Percentiles rank a stretch among this genome's conserved stretches.
phyloP scores from a whole-genome alignment of 768 basidiomycete genomes.

The Leccinum longicurvipes region DNA sequence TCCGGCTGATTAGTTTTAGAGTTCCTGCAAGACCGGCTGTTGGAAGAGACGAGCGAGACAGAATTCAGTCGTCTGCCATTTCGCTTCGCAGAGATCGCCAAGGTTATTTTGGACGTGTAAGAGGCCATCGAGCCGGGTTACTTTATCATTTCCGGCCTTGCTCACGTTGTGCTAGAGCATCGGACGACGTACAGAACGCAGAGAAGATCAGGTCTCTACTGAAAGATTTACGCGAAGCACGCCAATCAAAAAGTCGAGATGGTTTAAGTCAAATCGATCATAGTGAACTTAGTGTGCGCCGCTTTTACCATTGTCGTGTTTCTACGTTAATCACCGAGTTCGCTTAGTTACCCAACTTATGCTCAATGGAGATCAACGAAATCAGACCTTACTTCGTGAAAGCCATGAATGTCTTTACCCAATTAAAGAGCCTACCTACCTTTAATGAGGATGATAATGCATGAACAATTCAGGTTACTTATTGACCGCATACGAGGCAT shows the following conservation, averaged over 20 bases:
- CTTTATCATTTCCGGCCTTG: neutral
- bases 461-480: constrained; percentile 1
- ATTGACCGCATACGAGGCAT: neutral
- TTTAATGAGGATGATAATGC: neutral
- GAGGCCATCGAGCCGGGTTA: constrained; percentile 23
- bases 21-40: constrained; percentile 70
- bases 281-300: constrained; percentile 74
- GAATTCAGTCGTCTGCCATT: constrained; percentile 82
- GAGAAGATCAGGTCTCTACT: constrained; percentile 82
- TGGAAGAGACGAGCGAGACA: constrained; percentile 67
- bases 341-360: constrained; percentile 73
- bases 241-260: constrained; percentile 89
- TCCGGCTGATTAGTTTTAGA: constrained; percentile 44
- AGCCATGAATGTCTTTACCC: constrained; percentile 71
- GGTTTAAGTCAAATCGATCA: constrained; percentile 80
- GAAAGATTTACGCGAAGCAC: constrained; percentile 93
- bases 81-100: constrained; percentile 86
- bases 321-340: neutral
- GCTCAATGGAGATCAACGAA: constrained; percentile 92
- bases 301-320: neutral
- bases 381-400: constrained; percentile 85
- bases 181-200: constrained; percentile 84
- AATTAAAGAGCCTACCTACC: constrained; percentile 39
- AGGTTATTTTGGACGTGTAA: constrained; percentile 90
- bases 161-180: constrained; percentile 52